phyloP scores from a whole-genome alignment of 768 basidiomycete species.

The Podaxis rugospora region DNA sequence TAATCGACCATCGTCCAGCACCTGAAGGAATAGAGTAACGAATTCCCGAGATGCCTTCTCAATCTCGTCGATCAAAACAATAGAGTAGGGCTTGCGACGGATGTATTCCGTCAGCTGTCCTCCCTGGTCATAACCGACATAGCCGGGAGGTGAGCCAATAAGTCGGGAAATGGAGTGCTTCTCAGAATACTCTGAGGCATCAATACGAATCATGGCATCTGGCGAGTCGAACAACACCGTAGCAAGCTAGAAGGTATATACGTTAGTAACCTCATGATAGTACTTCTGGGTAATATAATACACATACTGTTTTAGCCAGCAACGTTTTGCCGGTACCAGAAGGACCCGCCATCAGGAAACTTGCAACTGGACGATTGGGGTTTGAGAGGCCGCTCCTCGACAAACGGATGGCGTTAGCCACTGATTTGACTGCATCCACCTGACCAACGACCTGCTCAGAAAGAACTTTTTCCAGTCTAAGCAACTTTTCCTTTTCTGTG shows the following conservation, averaged over 20 bases:
- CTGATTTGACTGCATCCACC: conserved; percentile 84
- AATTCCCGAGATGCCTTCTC: conserved; percentile 82
- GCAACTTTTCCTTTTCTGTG: conserved; percentile 86
- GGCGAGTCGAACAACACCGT: conserved; percentile 86
- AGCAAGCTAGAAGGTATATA: conserved; percentile 58
- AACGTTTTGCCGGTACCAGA: conserved; percentile 90
- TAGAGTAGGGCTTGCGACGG: conserved; percentile 85
- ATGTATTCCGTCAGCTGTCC: conserved; percentile 94
- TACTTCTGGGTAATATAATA: not conserved
- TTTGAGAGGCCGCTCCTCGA: conserved; percentile 94
- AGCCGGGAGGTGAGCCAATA: conserved; percentile 71
- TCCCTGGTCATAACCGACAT: conserved; percentile 87
- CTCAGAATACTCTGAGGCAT: conserved; percentile 91
- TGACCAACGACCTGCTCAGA: conserved; percentile 82
- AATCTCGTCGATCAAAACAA: conserved; percentile 83
- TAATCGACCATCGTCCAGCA: conserved; percentile 87
- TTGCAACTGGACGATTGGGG: conserved; percentile 82
- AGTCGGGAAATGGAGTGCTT: conserved; percentile 50
- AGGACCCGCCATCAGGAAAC: conserved; percentile 90
- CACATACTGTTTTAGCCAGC: conserved; percentile 79
- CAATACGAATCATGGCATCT: conserved; percentile 89
- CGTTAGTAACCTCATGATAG: not conserved
- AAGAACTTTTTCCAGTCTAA: conserved; percentile 83
- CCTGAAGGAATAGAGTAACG: conserved; percentile 58
- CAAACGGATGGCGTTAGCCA: conserved; percentile 89